Evolutionary conservation across 2,329 filamentous ascomycete genomes (phyloP).

Genomic region (Trichoderma breve): DNA sequence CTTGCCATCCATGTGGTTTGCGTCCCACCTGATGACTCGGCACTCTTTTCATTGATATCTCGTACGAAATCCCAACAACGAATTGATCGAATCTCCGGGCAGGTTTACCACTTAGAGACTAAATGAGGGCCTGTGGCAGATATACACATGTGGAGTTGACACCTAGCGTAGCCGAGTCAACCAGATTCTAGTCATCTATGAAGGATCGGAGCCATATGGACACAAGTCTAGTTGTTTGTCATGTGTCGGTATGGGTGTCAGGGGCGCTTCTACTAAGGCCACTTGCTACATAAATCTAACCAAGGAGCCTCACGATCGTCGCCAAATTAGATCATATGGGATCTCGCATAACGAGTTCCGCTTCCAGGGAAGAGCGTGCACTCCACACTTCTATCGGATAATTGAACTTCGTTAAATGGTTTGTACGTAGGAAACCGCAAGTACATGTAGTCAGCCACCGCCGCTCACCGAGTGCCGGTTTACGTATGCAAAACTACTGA

Average conservation of each 20-base stretch:
- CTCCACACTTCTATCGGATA: neutral
- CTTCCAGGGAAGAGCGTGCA: neutral
- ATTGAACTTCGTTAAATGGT: neutral
- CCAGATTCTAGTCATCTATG: neutral
- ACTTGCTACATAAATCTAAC: neutral
- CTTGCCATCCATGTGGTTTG: constrained; percentile 4
- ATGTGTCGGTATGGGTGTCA: neutral
- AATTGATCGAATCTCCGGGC: neutral
- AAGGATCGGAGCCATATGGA: neutral
- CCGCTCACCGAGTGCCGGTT: neutral
- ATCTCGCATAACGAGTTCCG: neutral
- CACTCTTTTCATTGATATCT: neutral
- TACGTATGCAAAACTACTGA: neutral
- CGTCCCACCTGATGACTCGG: neutral
- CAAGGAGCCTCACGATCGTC: constrained; percentile 2
- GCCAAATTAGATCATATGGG: neutral
- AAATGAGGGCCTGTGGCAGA: neutral
- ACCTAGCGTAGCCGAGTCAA: neutral
- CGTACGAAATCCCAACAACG: neutral
- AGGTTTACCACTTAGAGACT: neutral
- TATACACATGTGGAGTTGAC: neutral
- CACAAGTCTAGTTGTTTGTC: neutral
- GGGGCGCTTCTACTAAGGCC: neutral
- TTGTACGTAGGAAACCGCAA: neutral
- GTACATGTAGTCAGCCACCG: neutral